Evolutionary conservation across 1,284 basidiomycete genomes (phyloP), one percentile per base, ranked within the genome.

Genomic region (Stereum hirsutum): DNA sequence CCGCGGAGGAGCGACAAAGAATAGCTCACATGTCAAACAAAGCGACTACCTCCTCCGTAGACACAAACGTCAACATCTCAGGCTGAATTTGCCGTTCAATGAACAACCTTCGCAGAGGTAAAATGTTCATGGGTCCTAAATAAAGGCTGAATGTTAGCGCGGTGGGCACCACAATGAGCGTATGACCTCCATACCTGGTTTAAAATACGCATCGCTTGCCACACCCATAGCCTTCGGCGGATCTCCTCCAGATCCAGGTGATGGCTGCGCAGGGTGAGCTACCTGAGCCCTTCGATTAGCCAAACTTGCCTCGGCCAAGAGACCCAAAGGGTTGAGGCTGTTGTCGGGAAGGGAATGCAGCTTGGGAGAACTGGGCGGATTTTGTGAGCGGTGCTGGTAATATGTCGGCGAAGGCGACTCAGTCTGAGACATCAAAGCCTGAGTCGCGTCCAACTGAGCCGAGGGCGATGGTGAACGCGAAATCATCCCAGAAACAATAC

Each of bases 171-270:
- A 36, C 21, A 42, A 10, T 46, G 30, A 20, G n/a, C n/a, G n/a
- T n/a, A n/a, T n/a, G n/a, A n/a, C n/a, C 40, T 60, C n/a, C 69
- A 47, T 49, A 81, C 90, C 92, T 37, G 95, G 93, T 57, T 89
- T 93, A 70, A 98, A 99, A 64, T 96, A 99, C 47, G 86, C 80
- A 49, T 88, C 81, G 47, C 85, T 90, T 0, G 92, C 94, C 6
- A 97, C 88, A 6, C 91, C 93, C 15, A 92, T 56, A 39, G 38
- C 36, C 20, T 20, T 21, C 10, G 36, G 52, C 38, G 41, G 62
- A 61, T 36, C 31, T 41, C 26, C 52, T 20, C 31, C 49, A 20
- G 54, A 43, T 26, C 41, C 43, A 10, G 48, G 35, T 10, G 52
- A 44, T 4, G 47, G 47, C 39, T 57, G 47, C 14, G 44, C 39